Evolutionary conservation across 2,329 filamentous ascomycete genomes (phyloP).

Genomic region (Sclerotiophoma versabilis): DNA sequence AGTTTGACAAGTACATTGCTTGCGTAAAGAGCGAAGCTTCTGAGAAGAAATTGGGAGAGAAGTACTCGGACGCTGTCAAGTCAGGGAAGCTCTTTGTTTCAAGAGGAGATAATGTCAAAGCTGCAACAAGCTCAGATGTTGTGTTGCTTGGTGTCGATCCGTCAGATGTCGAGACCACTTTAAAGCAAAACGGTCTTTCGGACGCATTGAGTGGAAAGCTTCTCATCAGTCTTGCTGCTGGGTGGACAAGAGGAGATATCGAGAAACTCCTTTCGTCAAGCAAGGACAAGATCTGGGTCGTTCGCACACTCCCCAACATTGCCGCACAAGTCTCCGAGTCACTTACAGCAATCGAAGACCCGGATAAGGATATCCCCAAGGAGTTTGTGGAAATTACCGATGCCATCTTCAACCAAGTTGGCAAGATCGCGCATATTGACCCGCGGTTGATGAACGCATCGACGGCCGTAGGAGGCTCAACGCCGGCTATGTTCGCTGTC

Average conservation of each 20-base stretch:
- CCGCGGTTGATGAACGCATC: conserved; percentile 36
- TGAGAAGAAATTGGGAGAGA: conserved; percentile 40
- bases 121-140: conserved; percentile 49
- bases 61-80: conserved; percentile 41
- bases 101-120: conserved; percentile 47
- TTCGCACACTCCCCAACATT: conserved; percentile 56
- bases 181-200: conserved; percentile 48
- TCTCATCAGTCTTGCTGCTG: conserved; percentile 60
- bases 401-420: conserved; percentile 35
- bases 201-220: conserved; percentile 56
- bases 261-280: conserved; percentile 44
- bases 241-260: conserved; percentile 55
- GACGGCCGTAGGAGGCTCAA: conserved; percentile 40
- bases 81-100: conserved; percentile 42
- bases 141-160: conserved; percentile 59
- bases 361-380: conserved; percentile 23
- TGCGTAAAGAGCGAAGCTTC: conserved; percentile 53
- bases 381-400: conserved; percentile 25
- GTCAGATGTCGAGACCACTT: conserved; percentile 49
- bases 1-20: conserved; percentile 49
- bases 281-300: conserved; percentile 34
- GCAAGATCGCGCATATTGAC: conserved; percentile 29
- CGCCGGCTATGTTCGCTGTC: conserved; percentile 43
- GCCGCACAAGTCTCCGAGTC: conserved; percentile 55
- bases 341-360: conserved; percentile 45